These are phyloP conservation scores for Piper longum DNA, from an alignment of 164 flowering plant genomes.

Conservation along the genomic window DNA sequence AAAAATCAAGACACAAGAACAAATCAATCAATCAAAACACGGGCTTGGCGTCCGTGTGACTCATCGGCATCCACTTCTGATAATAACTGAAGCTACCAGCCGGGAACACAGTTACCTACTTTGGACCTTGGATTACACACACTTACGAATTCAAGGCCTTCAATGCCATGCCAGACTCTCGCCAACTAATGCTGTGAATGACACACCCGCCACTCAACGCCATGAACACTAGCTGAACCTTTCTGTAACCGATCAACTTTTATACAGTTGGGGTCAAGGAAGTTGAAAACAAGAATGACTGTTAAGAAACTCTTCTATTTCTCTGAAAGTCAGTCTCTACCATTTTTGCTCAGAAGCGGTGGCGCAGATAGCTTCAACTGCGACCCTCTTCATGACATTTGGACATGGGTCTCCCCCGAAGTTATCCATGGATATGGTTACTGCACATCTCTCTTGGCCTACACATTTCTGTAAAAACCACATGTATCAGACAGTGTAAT, in stretches of 20 bases:
- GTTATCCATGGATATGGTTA: slow-evolving; percentile 56
- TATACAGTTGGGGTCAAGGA: slow-evolving; percentile 6
- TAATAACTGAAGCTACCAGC: background rate
- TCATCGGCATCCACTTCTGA: background rate
- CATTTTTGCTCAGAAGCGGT: slow-evolving; percentile 13
- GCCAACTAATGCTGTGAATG: background rate
- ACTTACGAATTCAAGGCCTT: background rate
- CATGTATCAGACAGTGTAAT: background rate
- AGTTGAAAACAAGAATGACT: slow-evolving; percentile 1
- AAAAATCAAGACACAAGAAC: background rate
- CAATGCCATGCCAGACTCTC: background rate
- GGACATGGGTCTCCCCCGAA: slow-evolving; percentile 94
- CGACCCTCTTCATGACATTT: slow-evolving; percentile 57
- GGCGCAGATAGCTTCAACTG: slow-evolving; percentile 76
- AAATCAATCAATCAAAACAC: background rate
- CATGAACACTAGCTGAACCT: background rate
- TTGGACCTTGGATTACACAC: slow-evolving; percentile 18
- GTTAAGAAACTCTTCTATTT: background rate
- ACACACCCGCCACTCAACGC: background rate
- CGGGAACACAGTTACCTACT: background rate
- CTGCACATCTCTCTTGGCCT: slow-evolving; percentile 63
- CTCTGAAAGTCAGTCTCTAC: slow-evolving; percentile 7
- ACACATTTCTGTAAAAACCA: slow-evolving; percentile 48
- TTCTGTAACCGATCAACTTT: background rate
- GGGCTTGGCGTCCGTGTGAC: background rate